Base-by-base conservation (phyloP, 805 yeast species). In the Starmerella floricola region DNA sequence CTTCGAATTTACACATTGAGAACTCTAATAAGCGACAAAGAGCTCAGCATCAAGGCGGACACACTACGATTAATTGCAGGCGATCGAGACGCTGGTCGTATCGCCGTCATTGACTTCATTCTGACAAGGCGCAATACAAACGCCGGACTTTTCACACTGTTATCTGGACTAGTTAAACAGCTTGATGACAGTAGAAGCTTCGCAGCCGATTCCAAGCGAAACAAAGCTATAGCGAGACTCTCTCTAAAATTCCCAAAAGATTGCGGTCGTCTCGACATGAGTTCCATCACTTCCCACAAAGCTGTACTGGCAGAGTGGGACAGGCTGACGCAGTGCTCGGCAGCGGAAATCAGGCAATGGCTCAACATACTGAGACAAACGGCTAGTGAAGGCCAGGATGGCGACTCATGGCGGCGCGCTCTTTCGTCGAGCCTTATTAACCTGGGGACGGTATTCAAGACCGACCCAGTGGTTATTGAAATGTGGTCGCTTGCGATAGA, bases 1-100 rank as follows among this genome's bases (percentile, higher is more conserved):
- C 32, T 44, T 11, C 41, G 41, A 5, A 32, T 40, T 4, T 40
- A 36, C 28, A 16, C 36, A 10, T 10, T 44, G 8, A 40, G 47
- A 3, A 11, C 38, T 1, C 18, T 36, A 8, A 12, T 27, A 6
- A 3, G 3, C 8, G 32, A 33, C 24, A 30, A 24, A 13, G 19
- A 18, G 2, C 13, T 21, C 8, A 12, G n/a, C 10, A 10, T 44
- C 3, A 4, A 33, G 3, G 15, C 6, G 3, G 23, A 20, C 8
- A n/a, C 4, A 13, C 34, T 40, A 11, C 13, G 6, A 12, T 19
- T 4, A 2, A 11, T 33, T 5, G 46, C 35, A 2, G 46, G 46
- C 11, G 23, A 31, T 8, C 21, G 20, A 6, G 36, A 30, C 26
- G 11, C 29, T 21, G 42, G 36, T 3, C 23, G 26, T 13, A 15